Percentiles rank a stretch among this genome's conserved stretches.
phyloP scores from a whole-genome alignment of 164 flowering plant species.

The Nymphaea colorata region DNA sequence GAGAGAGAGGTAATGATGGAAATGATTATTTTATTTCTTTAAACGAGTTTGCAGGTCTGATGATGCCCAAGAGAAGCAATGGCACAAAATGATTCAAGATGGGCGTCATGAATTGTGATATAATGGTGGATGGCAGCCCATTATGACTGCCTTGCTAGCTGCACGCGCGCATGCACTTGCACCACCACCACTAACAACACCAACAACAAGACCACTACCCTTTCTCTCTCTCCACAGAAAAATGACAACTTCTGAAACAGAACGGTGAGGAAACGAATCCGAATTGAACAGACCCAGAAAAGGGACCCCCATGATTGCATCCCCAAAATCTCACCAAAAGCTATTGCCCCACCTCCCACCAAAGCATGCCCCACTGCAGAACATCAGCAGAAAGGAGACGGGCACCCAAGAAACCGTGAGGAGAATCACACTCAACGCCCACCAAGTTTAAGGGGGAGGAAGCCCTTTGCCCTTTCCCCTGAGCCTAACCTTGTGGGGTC shows the following conservation, averaged over 20 bases:
- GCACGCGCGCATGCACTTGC: slow-evolving; percentile 28
- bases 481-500: too few species aligned
- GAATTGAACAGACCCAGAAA: not conserved
- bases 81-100: slow-evolving; percentile 11
- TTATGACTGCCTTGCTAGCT: slow-evolving; percentile 17
- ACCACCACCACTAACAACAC: slow-evolving; percentile 11
- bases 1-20: slow-evolving; percentile 7
- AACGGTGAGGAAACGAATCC: not conserved
- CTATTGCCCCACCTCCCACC: not conserved
- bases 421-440: not conserved
- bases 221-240: not conserved
- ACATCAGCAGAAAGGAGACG: not conserved
- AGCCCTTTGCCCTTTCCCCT: not conserved
- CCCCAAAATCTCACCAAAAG: not conserved
- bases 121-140: slow-evolving; percentile 16
- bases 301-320: not conserved
- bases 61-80: slow-evolving; percentile 9
- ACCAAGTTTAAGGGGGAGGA: not conserved
- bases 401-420: not conserved
- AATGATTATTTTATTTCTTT: slow-evolving; percentile 2
- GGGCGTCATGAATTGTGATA: slow-evolving; percentile 13
- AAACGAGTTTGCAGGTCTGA: slow-evolving; percentile 10
- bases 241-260: too few species aligned
- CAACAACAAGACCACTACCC: not conserved
- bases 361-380: not conserved